Evolutionary conservation across 305 asterid genomes (phyloP), one percentile per base, ranked within the genome.

Genomic region (Fraxinus floribunda): DNA sequence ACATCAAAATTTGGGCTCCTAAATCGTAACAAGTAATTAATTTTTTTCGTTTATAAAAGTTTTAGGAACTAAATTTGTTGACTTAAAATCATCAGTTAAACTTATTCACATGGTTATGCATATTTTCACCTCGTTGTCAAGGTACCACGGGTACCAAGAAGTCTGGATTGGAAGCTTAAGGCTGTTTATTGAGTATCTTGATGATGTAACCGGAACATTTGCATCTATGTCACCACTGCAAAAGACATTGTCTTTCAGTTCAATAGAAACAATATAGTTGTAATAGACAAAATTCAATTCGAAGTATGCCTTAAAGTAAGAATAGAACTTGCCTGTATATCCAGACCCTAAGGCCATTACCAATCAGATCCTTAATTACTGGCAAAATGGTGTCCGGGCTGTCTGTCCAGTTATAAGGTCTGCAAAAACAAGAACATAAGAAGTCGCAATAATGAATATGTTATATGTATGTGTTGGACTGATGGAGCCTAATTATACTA

Each of bases 181-280:
- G 74, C 84, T 83, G 49, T 82, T 83, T 41, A 86, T 86, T 0
- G 90, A 86, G 66, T 80, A 86, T 68, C 87, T 82, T 44, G 90
- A 75, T 52, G 91, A 68, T 78, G 91, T 84, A 10, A 88, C 85
- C n/a, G 92, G 90, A 15, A 88, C 91, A 52, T 82, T 82, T 77
- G 86, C 88, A 81, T 89, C 91, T 18, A 68, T 81, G 66, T 86
- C 90, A 57, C 90, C 89, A 68, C 92, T 88, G 87, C 26, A 72
- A 32, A 5, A 49, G 44, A 2, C 5, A 60, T 20, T 57, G 13
- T 60, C 71, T 60, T 60, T 60, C 71, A 60, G 15, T 60, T 60
- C 32, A 6, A 60, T 26, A 20, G 7, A 8, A 60, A 60, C 32
- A 60, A 7, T 6, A 30, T 7, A 57, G 68, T 57, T n/a, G 68